Base-by-base conservation (phyloP, 176 grass and related monocot genomes). In the Saccharum officinarum region DNA sequence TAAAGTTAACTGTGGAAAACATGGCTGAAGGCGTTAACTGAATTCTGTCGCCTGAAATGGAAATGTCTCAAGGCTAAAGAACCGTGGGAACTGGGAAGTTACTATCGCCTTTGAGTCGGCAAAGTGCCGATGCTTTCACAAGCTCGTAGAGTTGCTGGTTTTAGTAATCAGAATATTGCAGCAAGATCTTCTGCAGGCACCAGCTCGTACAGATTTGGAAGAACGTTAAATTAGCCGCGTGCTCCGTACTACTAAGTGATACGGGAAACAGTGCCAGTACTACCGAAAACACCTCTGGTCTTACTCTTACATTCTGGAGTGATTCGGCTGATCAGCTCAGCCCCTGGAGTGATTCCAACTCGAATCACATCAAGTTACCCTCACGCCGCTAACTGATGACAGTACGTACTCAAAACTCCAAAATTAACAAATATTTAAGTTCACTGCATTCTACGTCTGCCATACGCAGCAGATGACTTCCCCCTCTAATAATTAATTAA, bases 341-440 rank as follows among this genome's bases (percentile, higher is more conserved):
- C 42, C 12, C 37, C 36, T 0, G n/a, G 0, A 26, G 13, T 23
- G 59, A 25, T 26, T 65, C 39, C 44, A 46, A 5, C 39, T 47
- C 77, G 36, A 31, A 79, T 85, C 60, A 17, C 77, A 86, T 73
- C 60, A 76, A 16, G 39, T 65, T 37, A 79, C 46, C 36, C 82
- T 86, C 52, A 17, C 54, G 62, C 81, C 69, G 74, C 84, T 45
- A 75, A 77, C 86, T 77, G 74, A 69, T 89, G 84, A 85, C 79
- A 85, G n/a, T n/a, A n/a, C n/a, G 69, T 40, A 73, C 71, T 59
- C 61, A 75, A 87, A 87, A 72, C 38, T 74, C 65, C 65, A 66
- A 88, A 71, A 87, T 44, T 76, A 85, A 86, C 36, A 69, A 73
- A 67, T 64, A 67, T 60, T 78, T 62, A 69, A 64, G 70, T 14